Evolutionary conservation across 441 rosid species (phyloP).

Genomic region (Brassica hybrid): DNA sequence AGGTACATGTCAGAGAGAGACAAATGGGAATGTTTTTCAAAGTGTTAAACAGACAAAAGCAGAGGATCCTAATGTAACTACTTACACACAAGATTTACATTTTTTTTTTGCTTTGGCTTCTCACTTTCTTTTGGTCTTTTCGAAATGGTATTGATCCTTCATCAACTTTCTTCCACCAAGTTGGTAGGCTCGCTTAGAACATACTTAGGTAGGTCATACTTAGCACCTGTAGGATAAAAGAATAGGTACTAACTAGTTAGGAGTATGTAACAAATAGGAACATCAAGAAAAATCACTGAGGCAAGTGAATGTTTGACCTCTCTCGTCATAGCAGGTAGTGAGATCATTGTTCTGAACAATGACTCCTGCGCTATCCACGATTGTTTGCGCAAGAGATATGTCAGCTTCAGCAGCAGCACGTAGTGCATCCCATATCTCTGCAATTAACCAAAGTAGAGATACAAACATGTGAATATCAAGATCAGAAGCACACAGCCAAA

Average conservation of each 20-base stretch:
- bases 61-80: conserved; percentile 45
- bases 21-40: neutral
- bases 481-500: conserved; percentile 13
- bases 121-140: too few species aligned
- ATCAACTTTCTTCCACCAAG: conserved; percentile 60
- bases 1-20: conserved; percentile 33
- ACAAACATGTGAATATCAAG: too few species aligned
- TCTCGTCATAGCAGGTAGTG: conserved; percentile 85
- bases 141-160: conserved; percentile 25
- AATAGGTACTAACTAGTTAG: conserved; percentile 15
- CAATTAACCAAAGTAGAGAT: conserved; percentile 6
- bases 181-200: conserved; percentile 89
- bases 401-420: conserved; percentile 86
- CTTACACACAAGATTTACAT: conserved; percentile 45
- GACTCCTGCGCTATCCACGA: conserved; percentile 86
- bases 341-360: conserved; percentile 77
- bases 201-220: conserved; percentile 85
- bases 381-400: conserved; percentile 71
- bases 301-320: conserved; percentile 52
- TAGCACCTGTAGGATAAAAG: conserved; percentile 71
- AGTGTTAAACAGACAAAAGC: conserved; percentile 39
- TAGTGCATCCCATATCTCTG: conserved; percentile 96
- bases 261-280: neutral
- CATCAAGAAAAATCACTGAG: neutral
- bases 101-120: too few species aligned